Conservation (phyloP, 1,139 yeast species). For the Hemisphaericaspora lyxosophila region DNA sequence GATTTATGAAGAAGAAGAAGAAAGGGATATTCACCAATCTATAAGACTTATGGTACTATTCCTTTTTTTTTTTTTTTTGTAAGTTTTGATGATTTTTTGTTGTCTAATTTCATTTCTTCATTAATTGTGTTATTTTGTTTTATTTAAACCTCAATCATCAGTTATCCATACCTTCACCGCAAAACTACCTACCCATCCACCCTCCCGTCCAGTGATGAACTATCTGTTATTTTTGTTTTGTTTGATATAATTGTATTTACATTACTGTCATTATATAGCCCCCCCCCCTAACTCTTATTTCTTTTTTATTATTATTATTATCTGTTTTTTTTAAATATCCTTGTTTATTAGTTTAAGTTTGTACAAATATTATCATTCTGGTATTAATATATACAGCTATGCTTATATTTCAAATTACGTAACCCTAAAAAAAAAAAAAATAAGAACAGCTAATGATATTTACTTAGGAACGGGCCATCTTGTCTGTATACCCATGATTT, state of each 20-base stretch:
- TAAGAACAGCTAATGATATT: no score
- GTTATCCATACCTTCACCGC: no score
- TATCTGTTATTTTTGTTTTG: not conserved
- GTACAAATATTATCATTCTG: constrained; percentile 1
- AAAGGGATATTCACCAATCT: not conserved
- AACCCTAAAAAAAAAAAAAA: no score
- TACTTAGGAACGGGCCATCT: constrained; percentile 32
- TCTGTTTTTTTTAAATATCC: not conserved
- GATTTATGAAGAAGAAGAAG: not conserved
- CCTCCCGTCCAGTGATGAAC: not conserved
- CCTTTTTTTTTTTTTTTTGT: not conserved
- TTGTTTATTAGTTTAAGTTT: not conserved
- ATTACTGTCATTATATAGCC: no score
- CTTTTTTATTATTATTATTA: not conserved
- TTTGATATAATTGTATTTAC: not conserved
- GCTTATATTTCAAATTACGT: not conserved
- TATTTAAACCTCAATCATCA: not conserved
- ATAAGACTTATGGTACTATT: no score
- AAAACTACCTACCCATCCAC: no score
- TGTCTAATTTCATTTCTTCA: constrained; percentile 7
- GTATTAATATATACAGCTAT: constrained; percentile 1
- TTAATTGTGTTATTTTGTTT: constrained; percentile 5
- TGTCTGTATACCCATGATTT: constrained; percentile 36
- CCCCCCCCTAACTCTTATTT: no score
- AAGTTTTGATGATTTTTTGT: constrained; percentile 4